These are phyloP conservation scores for Scutellaria barbata DNA, from an alignment of 257 asterid species.

Conservation along the genomic window DNA sequence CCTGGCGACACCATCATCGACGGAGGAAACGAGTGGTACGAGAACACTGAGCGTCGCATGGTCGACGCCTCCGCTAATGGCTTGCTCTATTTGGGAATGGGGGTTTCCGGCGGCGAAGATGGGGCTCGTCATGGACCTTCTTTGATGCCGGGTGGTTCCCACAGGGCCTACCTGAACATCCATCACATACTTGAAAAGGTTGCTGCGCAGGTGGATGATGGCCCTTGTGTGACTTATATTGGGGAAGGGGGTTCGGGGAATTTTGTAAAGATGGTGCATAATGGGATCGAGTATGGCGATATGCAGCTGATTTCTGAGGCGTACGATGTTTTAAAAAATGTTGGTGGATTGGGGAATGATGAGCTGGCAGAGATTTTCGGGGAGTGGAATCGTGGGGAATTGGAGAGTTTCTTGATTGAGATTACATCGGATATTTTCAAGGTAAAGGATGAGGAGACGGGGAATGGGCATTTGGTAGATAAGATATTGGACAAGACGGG, in stretches of 20 bases:
- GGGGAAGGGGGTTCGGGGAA: slow-evolving; percentile 86
- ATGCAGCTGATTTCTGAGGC: slow-evolving; percentile 85
- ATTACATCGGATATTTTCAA: slow-evolving; percentile 68
- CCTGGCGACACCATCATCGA: slow-evolving; percentile 82
- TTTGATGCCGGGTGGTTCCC: slow-evolving; percentile 77
- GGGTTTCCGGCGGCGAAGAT: slow-evolving; percentile 84
- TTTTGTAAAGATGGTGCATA: slow-evolving; percentile 82
- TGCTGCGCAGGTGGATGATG: slow-evolving; percentile 84
- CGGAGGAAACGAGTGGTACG: slow-evolving; percentile 86
- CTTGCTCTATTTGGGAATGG: slow-evolving; percentile 72
- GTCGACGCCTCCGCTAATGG: slow-evolving; percentile 49
- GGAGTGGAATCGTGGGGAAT: slow-evolving; percentile 76
- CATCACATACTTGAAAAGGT: slow-evolving; percentile 65
- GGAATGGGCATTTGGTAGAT: slow-evolving; percentile 66
- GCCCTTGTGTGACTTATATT: slow-evolving; percentile 77
- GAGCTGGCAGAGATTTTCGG: slow-evolving; percentile 67
- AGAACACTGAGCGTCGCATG: slow-evolving; percentile 69
- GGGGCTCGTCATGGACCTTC: slow-evolving; percentile 79
- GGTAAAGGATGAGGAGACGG: slow-evolving; percentile 57
- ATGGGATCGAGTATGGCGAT: slow-evolving; percentile 81
- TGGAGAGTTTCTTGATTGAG: slow-evolving; percentile 75
- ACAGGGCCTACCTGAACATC: slow-evolving; percentile 57
- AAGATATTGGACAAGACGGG: slow-evolving; percentile 65
- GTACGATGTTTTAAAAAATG: slow-evolving; percentile 67
- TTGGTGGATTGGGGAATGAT: slow-evolving; percentile 56